A percentile compares a stretch with the other conserved stretches of the same genome.
These are phyloP conservation scores for Fusarium phyllophilum DNA, from an alignment of 2,329 filamentous ascomycete genomes.

Conservation along the genomic window DNA sequence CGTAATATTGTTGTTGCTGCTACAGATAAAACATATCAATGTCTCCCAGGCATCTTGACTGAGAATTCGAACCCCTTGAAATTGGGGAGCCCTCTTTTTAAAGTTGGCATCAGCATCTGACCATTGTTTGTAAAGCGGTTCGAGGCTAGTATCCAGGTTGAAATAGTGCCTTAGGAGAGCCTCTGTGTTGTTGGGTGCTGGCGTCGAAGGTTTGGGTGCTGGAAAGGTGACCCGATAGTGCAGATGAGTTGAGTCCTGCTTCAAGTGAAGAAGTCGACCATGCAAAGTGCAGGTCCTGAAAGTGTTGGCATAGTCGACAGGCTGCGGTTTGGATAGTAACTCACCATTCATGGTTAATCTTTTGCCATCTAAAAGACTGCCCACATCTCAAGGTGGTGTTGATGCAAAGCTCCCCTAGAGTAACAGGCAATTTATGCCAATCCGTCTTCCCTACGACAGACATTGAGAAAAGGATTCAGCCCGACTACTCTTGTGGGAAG, in stretches of 20 bases:
- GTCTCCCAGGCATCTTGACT: conserved; percentile 97
- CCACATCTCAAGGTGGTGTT: conserved; percentile 94
- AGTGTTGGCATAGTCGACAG: conserved; percentile 7
- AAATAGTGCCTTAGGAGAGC: conserved; percentile 85
- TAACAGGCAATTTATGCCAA: conserved; percentile 89
- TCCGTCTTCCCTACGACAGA: conserved; percentile 67
- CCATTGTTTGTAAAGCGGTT: conserved; percentile 86
- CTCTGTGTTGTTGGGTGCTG: conserved; percentile 71
- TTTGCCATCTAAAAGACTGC: conserved; percentile 96
- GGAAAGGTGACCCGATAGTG: conserved; percentile 81
- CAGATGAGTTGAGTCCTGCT: conserved; percentile 80
- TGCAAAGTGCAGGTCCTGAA: conserved; percentile 81
- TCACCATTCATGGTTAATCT: conserved; percentile 85
- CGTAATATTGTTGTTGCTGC: conserved; percentile 97
- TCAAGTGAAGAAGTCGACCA: conserved; percentile 85
- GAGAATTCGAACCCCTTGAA: conserved; percentile 90
- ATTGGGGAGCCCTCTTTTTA: conserved; percentile 83
- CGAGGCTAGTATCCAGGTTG: conserved; percentile 82
- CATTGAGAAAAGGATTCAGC: conserved; percentile 38
- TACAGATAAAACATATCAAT: conserved; percentile 94
- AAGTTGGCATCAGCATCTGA: conserved; percentile 88
- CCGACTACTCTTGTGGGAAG: neutral
- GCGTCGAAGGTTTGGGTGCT: conserved; percentile 22
- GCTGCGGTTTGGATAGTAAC: neutral
- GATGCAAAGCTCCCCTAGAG: conserved; percentile 86